Base-by-base conservation (phyloP, 352 stramenopile species). In the Phytophthora quininea region DNA sequence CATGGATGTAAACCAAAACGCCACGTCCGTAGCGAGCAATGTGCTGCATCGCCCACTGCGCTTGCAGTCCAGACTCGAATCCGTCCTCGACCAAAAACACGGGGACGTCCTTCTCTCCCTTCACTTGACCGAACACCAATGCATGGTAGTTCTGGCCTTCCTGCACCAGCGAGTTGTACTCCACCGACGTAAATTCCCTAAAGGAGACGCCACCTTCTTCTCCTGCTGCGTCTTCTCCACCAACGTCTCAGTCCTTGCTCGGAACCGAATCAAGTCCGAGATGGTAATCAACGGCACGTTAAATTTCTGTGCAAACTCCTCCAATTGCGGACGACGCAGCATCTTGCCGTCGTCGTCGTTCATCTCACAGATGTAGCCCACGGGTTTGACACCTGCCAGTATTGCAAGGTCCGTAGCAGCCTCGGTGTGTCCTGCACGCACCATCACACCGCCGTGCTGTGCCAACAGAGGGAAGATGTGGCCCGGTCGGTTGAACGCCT, bases 221-320 rank as follows among this genome's bases (percentile, higher is more conserved):
- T 62, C 15, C 7, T 71, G 60, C 15, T 83, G 60, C 56, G 64
- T 64, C 0, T 80, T 75, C 71, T 96, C 54, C 15, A 96, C 76
- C 14, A 96, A 58, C 45, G 54, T 78, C 73, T 96, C 88, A 0
- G 70, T 82, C 33, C 97, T 80, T 42, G 91, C 82, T 59, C 96
- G 83, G 74, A 98, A 99, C 57, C 96, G 91, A 67, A 95, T 93
- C 38, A 99, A 74, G 88, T 99, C 96, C 8, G 91, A 97, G 78
- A 99, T 99, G 50, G 95, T 99, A 30, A 98, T 99, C 54, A 99
- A 74, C 31, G 98, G 93, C 45, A 98, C 84, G 11, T 91, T 82
- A 71, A 97, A 91, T 58, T 90, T 84, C 74, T 83, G 70, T 31
- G 94, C 95, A 69, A 99, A 99, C 48, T 86, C 79, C 58, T 97